A percentile compares a stretch with the other conserved stretches of the same genome.
phyloP scores from a whole-genome alignment of 495 filamentous ascomycete species.

The Thozetella sp. region DNA sequence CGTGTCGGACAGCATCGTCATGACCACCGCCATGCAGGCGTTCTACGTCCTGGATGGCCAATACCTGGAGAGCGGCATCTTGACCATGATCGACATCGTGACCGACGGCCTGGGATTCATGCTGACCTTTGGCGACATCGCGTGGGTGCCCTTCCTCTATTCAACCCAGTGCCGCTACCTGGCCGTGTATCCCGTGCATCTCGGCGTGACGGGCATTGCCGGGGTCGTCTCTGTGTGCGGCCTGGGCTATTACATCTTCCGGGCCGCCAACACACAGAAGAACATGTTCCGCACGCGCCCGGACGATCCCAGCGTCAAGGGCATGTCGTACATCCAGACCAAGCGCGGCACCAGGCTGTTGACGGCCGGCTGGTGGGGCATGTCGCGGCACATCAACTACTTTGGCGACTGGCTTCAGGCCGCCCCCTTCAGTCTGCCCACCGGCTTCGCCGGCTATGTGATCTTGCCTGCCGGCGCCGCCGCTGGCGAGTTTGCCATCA shows the following conservation, averaged over 20 bases:
- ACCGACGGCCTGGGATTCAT: slow-evolving; percentile 96
- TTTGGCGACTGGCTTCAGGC: slow-evolving; percentile 93
- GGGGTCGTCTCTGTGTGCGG: slow-evolving; percentile 65
- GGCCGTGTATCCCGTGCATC: slow-evolving; percentile 74
- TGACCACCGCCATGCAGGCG: slow-evolving; percentile 77
- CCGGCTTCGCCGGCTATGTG: slow-evolving; percentile 79
- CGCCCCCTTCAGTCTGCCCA: slow-evolving; percentile 91
- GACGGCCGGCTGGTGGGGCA: slow-evolving; percentile 93
- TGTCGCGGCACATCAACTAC: slow-evolving; percentile 94
- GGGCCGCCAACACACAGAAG: slow-evolving; percentile 89
- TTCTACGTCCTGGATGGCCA: slow-evolving; percentile 85
- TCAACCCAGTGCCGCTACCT: slow-evolving; percentile 87
- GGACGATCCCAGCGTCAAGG: slow-evolving; percentile 73
- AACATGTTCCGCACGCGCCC: slow-evolving; percentile 90
- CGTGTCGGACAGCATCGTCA: slow-evolving; percentile 84
- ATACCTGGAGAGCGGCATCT: slow-evolving; percentile 85
- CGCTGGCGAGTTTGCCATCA: slow-evolving; percentile 45
- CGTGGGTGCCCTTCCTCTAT: slow-evolving; percentile 93
- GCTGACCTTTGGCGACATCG: slow-evolving; percentile 90
- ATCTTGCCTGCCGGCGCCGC: slow-evolving; percentile 53
- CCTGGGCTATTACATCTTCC: slow-evolving; percentile 86
- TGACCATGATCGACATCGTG: slow-evolving; percentile 96
- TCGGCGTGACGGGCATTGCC: slow-evolving; percentile 65
- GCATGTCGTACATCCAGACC: slow-evolving; percentile 89
- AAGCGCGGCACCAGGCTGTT: slow-evolving; percentile 79